Percentiles rank a stretch among this genome's conserved stretches.
Evolutionary conservation across 1,139 yeast genomes (phyloP).

Genomic region (Neolecta irregularis): DNA sequence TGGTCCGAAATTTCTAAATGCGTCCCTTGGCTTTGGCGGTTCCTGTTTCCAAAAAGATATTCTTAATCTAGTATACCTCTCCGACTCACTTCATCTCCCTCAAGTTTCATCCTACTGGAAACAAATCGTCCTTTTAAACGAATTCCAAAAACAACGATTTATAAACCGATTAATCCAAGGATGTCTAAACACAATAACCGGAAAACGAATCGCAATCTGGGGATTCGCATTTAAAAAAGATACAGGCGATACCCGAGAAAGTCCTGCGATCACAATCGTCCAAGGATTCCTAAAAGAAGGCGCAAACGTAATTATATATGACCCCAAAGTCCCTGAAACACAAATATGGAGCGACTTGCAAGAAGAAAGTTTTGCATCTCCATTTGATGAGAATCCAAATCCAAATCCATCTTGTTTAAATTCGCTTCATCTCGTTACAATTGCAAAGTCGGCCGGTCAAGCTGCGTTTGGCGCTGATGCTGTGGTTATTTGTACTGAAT

Average conservation of each 20-base stretch:
- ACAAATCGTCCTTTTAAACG: constrained; percentile 22
- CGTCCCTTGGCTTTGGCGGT: constrained; percentile 22
- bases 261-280: constrained; percentile 20
- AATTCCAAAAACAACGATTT: constrained; percentile 20
- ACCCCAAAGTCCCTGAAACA: constrained; percentile 21
- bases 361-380: constrained; percentile 16
- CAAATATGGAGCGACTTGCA: constrained; percentile 21
- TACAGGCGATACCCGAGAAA: constrained; percentile 22
- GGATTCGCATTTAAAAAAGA: constrained; percentile 23
- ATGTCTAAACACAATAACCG: constrained; percentile 20
- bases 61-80: constrained; percentile 20
- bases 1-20: constrained; percentile 20
- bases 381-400: too few relatives aligned
- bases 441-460: constrained; percentile 17
- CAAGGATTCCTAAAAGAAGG: constrained; percentile 19
- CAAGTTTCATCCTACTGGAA: constrained; percentile 23
- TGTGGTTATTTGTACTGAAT: constrained; percentile 21
- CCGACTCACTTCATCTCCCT: constrained; percentile 21
- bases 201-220: constrained; percentile 19
- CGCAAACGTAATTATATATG: constrained; percentile 20
- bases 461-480: constrained; percentile 21
- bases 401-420: too few relatives aligned
- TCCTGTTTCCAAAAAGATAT: constrained; percentile 22
- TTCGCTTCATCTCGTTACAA: constrained; percentile 16
- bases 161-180: constrained; percentile 19